These are phyloP conservation scores for Lomentospora prolificans DNA, from an alignment of 2,329 filamentous ascomycete genomes.

Conservation along the genomic window DNA sequence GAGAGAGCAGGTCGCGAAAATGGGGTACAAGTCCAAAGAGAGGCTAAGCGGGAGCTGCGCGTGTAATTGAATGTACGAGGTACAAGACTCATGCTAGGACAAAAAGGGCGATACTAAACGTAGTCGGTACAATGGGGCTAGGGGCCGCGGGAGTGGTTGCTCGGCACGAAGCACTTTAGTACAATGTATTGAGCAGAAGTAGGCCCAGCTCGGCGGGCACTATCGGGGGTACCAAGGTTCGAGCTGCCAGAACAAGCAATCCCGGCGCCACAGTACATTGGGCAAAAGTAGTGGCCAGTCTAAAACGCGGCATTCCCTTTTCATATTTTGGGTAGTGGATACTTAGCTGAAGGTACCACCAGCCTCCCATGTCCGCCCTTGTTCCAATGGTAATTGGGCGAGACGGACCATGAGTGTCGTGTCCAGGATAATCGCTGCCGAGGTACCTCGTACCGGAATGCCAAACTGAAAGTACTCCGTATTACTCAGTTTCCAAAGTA, in stretches of 20 bases:
- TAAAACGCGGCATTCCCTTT: not conserved
- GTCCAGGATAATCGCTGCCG: constrained; percentile 3
- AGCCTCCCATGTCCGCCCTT: constrained; percentile 2
- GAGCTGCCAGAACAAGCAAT: constrained; percentile 7
- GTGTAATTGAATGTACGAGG: constrained; percentile 9
- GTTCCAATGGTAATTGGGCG: not conserved
- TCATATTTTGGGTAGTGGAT: not conserved
- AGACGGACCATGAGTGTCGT: not conserved
- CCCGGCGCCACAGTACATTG: not conserved
- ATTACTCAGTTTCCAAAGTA: constrained; percentile 4
- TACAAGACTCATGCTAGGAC: constrained; percentile 1
- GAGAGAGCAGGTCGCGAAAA: not conserved
- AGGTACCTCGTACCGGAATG: constrained; percentile 8
- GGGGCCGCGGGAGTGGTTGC: not conserved
- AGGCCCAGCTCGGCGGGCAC: not conserved
- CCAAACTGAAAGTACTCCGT: constrained; percentile 5
- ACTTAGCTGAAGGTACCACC: not conserved
- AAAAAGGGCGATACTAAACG: not conserved
- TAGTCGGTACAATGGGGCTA: not conserved
- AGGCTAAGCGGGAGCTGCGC: not conserved
- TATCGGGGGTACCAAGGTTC: constrained; percentile 1
- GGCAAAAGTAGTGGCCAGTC: not conserved
- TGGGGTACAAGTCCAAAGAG: constrained; percentile 2
- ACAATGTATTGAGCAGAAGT: not conserved
- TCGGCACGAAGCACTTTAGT: not conserved